Conservation (phyloP, 108 stramenopile species). For the Hondaea fermentalgiana region DNA sequence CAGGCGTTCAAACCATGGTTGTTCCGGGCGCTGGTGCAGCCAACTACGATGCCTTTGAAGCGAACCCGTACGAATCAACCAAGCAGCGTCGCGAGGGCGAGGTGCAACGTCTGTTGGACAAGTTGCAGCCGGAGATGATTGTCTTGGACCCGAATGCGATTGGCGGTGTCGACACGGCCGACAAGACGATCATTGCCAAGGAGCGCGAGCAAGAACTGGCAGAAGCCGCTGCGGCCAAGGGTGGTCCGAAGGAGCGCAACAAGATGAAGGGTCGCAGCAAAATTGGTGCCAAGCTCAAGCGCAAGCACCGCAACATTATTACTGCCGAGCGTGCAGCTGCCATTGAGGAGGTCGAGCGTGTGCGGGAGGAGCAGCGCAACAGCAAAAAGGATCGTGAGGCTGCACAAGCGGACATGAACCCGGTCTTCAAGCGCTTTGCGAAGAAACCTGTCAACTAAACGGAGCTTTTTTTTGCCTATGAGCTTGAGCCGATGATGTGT, state of each 20-base stretch:
- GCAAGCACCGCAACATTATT: conserved; percentile 81
- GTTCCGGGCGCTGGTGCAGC: conserved; percentile 93
- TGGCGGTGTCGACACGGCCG: conserved; percentile 72
- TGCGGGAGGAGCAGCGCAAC: neutral
- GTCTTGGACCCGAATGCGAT: conserved; percentile 77
- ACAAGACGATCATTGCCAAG: conserved; percentile 38
- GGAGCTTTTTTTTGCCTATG: too few species aligned
- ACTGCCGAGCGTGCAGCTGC: conserved; percentile 51
- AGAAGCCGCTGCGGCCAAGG: conserved; percentile 29
- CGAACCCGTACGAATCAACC: conserved; percentile 77
- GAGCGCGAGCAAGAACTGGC: conserved; percentile 42
- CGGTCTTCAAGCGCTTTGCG: neutral
- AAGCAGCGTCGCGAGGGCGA: conserved; percentile 88
- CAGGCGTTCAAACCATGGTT: conserved; percentile 77
- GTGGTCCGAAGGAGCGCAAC: neutral
- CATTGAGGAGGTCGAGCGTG: neutral
- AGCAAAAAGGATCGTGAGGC: neutral
- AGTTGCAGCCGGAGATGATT: conserved; percentile 88
- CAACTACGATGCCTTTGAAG: conserved; percentile 81
- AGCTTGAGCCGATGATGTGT: too few species aligned
- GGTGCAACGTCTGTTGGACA: conserved; percentile 84
- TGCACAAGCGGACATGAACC: neutral
- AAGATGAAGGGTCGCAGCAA: conserved; percentile 87
- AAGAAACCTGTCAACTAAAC: too few species aligned
- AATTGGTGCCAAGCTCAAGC: conserved; percentile 79